Evolutionary conservation across 352 stramenopile species (phyloP), one percentile per base, ranked within the genome.

Genomic region (Globisporangium alternatum): DNA sequence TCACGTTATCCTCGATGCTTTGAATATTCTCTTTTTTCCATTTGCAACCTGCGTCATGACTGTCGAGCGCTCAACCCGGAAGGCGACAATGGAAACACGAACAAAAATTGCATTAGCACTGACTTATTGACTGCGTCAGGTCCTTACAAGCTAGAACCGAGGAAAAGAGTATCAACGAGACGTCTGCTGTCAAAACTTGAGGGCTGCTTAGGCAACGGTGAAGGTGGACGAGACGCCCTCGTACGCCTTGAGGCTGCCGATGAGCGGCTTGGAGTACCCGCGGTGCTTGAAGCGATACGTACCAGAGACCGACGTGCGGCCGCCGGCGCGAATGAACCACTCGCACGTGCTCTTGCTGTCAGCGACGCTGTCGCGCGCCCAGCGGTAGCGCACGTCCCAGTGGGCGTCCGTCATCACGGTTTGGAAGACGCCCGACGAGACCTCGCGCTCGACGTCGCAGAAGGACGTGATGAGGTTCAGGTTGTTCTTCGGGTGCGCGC

Each of bases 331-430:
- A 22, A 85, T 75, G 60, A 60, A 74, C 77, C 77, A 85, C 60
- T 76, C 68, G 62, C 76, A 84, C 49, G 64, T 77, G 52, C 69
- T 78, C 53, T 77, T 80, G 59, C 75, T 85, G 49, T 82, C 68
- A 22, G 52, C 45, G 48, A 69, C 47, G 25, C 68, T 59, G 22
- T 68, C 49, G 59, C 69, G 68, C 3, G n/a, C 48, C 77, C 78
- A 87, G 22, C 63, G 48, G 63, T 74, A 85, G 21, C 78, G 78
- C 21, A 85, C 35, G 33, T 85, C 77, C 78, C 78, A 88, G 56
- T 87, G 74, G 1, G 67, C 69, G 53, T 90, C 80, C 0, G 71
- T 84, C 68, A 86, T 59, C n/a, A 78, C 45, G 10, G 65, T 81
- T 21, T 53, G 57, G 48, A 66, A 88, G 15, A 43, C 54, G 10